Percentiles rank a stretch among this genome's conserved stretches.
phyloP scores from a whole-genome alignment of 495 filamentous ascomycete genomes.

The Trichoderma asperelloides region DNA sequence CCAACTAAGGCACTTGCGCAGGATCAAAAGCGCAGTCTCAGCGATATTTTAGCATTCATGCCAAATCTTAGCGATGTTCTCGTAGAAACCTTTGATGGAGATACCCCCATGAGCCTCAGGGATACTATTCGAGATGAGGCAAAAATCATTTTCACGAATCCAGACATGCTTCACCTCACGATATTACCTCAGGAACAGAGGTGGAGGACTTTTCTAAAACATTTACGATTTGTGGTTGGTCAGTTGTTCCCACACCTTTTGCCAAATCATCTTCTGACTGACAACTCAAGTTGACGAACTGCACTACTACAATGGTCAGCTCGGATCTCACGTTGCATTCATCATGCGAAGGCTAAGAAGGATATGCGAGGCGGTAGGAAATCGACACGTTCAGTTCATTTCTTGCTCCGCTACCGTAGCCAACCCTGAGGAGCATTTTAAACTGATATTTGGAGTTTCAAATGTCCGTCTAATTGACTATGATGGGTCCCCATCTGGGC shows the following conservation, averaged over 20 bases:
- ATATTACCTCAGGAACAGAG: conserved; percentile 85
- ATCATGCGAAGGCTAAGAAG: conserved; percentile 87
- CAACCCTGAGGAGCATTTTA: conserved; percentile 89
- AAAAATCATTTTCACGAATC: conserved; percentile 94
- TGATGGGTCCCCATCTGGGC: conserved; percentile 86
- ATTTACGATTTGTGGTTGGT: conserved; percentile 82
- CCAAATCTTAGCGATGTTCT: conserved; percentile 60
- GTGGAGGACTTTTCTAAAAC: conserved; percentile 83
- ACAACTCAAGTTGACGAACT: conserved; percentile 56
- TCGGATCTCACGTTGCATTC: conserved; percentile 88
- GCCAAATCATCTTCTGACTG: neutral
- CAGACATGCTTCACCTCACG: conserved; percentile 94
- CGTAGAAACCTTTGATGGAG: conserved; percentile 93
- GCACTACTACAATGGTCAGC: conserved; percentile 92
- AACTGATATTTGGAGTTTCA: conserved; percentile 78
- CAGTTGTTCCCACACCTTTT: conserved; percentile 18
- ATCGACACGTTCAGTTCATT: conserved; percentile 81
- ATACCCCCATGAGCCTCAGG: conserved; percentile 74
- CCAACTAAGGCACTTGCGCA: conserved; percentile 96
- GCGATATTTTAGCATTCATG: conserved; percentile 76
- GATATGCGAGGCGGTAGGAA: conserved; percentile 87
- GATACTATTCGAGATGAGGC: conserved; percentile 79
- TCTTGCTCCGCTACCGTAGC: conserved; percentile 97
- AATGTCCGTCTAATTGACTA: conserved; percentile 75
- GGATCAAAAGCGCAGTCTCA: conserved; percentile 83